Conservation (phyloP, 208 protist genomes). For the Crithidia sp. region DNA sequence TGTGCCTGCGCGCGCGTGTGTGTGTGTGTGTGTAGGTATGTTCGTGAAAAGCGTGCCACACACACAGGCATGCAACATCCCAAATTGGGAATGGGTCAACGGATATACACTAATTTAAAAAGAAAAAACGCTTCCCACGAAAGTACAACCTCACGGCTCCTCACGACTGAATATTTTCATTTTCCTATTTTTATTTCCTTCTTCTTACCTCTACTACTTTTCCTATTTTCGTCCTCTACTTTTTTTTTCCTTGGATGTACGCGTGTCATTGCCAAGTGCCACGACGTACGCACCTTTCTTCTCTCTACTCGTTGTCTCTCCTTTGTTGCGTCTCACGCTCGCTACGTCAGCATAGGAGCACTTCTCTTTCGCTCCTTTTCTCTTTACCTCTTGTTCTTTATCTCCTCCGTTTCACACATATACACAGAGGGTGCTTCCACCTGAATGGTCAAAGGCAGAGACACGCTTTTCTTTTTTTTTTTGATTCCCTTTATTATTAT, state of each 20-base stretch:
- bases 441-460: too few species aligned
- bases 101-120: too few species aligned
- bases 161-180: not conserved
- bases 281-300: too few species aligned
- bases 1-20: not conserved
- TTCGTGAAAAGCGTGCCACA: too few species aligned
- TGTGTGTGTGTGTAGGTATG: slow-evolving; percentile 1
- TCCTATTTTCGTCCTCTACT: not conserved
- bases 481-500: not conserved
- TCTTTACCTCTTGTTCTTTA: too few species aligned
- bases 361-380: not conserved
- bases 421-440: too few species aligned
- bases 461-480: slow-evolving; percentile 3
- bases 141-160: too few species aligned
- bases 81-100: too few species aligned
- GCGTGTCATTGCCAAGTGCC: too few species aligned
- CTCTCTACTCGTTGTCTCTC: not conserved
- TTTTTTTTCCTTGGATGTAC: not conserved
- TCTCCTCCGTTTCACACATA: too few species aligned
- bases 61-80: too few species aligned
- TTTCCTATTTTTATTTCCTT: not conserved
- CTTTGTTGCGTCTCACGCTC: not conserved
- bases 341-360: not conserved
- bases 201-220: not conserved
- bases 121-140: too few species aligned